Base-by-base conservation (phyloP, 2,329 filamentous ascomycete species). In the Ophiosphaerella herpotricha region DNA sequence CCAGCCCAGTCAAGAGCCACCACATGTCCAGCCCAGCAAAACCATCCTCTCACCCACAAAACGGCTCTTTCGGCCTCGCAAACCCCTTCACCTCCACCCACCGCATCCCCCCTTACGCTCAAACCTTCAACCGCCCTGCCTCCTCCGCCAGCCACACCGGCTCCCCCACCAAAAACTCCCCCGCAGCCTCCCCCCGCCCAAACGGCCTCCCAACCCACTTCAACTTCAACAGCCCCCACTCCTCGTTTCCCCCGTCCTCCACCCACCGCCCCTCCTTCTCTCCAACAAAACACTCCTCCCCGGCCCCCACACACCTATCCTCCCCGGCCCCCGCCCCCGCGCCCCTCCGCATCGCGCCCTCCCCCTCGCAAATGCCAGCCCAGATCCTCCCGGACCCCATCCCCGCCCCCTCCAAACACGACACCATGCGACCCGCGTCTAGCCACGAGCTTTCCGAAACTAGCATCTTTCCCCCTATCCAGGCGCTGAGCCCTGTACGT, bases 401-500 rank as follows among this genome's bases (percentile, higher is more conserved):
- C 3, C 63, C 75, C 4, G 78, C 78, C 3, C 78, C 78, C 2
- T 74, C 71, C n/a, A 81, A 81, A 57, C 77, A 80, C 44, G 70
- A 73, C 62, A 73, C 31, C 52, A 71, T 48, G 51, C 67, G 57
- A 8, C 68, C 71, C 1, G 39, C 61, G 5, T 67, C 66, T 3
- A 70, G 65, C 33, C 70, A 73, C n/a, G 63, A 62, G 16, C 57
- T 71, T 39, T 62, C 61, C 3, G 67, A 72, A 43, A 69, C 63
- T 8, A 74, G 80, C 0, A 77, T 86, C 21, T 72, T 87, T 2
- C 85, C 85, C 5, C 85, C 85, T 0, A 70, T 80, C 2, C 78
- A 82, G 35, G 76, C 81, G 1, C 66, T 88, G 40, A 81, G 83
- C 8, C 85, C 85, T 0, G 83, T 80, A 36, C 79, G 81, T 2